Conservation (phyloP, 2,329 filamentous ascomycete genomes). For the Neoascochyta sp. region DNA sequence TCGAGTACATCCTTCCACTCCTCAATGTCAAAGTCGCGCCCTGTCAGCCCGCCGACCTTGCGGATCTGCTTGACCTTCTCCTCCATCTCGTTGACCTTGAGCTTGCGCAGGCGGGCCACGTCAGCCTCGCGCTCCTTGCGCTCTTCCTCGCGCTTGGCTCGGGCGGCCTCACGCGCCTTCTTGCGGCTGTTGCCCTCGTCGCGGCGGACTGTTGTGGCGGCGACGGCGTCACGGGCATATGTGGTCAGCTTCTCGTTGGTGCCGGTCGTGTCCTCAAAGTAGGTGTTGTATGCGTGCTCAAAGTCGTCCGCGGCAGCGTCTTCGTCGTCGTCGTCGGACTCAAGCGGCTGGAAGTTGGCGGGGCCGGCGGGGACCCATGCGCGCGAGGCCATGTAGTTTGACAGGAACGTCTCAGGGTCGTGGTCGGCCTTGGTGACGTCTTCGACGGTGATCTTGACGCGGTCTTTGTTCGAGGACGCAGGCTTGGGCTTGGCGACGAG, state of each 20-base stretch:
- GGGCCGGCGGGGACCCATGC: conserved; percentile 76
- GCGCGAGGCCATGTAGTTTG: conserved; percentile 87
- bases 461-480: conserved; percentile 23
- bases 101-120: conserved; percentile 74
- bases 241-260: conserved; percentile 84
- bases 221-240: conserved; percentile 82
- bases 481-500: conserved; percentile 66
- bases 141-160: conserved; percentile 71
- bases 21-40: conserved; percentile 64
- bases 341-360: conserved; percentile 72
- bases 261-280: conserved; percentile 87
- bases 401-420: conserved; percentile 88
- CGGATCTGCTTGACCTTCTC: conserved; percentile 84
- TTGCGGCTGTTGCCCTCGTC: conserved; percentile 76
- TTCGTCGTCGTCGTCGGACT: conserved; percentile 83
- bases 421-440: conserved; percentile 74
- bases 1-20: conserved; percentile 85
- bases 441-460: conserved; percentile 43
- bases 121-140: conserved; percentile 74
- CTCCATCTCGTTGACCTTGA: conserved; percentile 89
- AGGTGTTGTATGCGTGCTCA: conserved; percentile 90
- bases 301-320: conserved; percentile 76
- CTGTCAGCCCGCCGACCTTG: conserved; percentile 75
- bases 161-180: conserved; percentile 73
- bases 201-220: conserved; percentile 77